These are phyloP conservation scores for Pholiota molesta DNA, from an alignment of 768 basidiomycete species.

Conservation along the genomic window DNA sequence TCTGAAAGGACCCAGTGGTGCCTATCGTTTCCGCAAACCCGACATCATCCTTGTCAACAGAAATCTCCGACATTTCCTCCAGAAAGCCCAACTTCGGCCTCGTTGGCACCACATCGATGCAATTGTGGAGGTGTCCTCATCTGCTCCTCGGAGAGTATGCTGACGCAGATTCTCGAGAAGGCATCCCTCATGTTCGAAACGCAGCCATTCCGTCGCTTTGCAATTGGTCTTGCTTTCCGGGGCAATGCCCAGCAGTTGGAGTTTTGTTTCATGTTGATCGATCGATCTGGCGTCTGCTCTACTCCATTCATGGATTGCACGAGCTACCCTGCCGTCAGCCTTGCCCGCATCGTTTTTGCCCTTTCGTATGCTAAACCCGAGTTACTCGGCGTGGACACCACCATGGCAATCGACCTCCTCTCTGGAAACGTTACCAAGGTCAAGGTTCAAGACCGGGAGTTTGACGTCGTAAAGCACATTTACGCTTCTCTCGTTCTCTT, in stretches of 20 bases:
- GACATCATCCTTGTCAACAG: constrained; percentile 12
- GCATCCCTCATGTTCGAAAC: constrained; percentile 13
- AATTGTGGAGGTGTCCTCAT: too few species aligned
- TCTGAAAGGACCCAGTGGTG: constrained; percentile 9
- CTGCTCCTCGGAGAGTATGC: too few species aligned
- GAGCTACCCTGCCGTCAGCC: constrained; percentile 6
- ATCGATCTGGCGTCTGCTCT: constrained; percentile 14
- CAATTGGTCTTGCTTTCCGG: constrained; percentile 10
- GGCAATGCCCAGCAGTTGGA: not conserved
- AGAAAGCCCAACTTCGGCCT: constrained; percentile 7
- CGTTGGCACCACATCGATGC: constrained; percentile 9
- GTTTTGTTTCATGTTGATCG: constrained; percentile 10
- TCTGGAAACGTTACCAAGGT: not conserved
- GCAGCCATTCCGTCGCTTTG: constrained; percentile 15
- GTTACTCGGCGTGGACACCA: constrained; percentile 13
- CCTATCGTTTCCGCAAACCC: constrained; percentile 12
- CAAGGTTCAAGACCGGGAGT: not conserved
- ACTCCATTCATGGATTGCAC: constrained; percentile 3
- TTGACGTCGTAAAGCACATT: constrained; percentile 9
- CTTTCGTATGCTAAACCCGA: constrained; percentile 11
- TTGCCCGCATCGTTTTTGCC: constrained; percentile 12
- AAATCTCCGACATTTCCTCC: constrained; percentile 12
- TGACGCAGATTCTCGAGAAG: constrained; percentile 13
- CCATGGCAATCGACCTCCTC: not conserved
- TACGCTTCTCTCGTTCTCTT: constrained; percentile 9